phyloP scores from a whole-genome alignment of 164 flowering plant genomes.

The Kalanchoe fedtschenkoi region DNA sequence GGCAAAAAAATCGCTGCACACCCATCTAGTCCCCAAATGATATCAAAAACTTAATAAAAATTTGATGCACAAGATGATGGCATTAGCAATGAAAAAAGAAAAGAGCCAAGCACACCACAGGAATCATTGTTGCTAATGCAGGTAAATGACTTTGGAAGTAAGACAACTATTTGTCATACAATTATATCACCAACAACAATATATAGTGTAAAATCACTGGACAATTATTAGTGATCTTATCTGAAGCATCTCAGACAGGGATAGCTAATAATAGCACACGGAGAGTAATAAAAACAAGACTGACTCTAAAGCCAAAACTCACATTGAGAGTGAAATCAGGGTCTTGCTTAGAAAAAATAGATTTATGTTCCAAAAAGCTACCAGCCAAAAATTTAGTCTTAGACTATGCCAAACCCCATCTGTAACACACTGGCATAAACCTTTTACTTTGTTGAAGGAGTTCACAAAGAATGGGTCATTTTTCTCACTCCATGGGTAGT shows the following conservation, averaged over 20 bases:
- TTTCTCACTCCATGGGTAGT: too few species aligned
- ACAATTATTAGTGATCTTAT: not conserved
- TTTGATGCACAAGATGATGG: not conserved
- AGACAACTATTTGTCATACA: not conserved
- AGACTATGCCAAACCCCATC: too few species aligned
- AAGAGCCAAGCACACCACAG: constrained; percentile 5
- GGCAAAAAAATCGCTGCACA: not conserved
- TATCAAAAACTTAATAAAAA: not conserved
- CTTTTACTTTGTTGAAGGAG: too few species aligned
- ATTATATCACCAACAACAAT: not conserved
- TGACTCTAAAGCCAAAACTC: too few species aligned
- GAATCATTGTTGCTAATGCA: constrained; percentile 1
- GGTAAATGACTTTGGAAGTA: too few species aligned
- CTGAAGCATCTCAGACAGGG: not conserved
- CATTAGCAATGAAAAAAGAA: not conserved
- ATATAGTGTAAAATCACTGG: not conserved
- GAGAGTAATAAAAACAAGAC: too few species aligned
- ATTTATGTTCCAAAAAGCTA: too few species aligned
- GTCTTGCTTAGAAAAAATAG: too few species aligned
- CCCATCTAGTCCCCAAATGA: constrained; percentile 2
- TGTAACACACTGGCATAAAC: too few species aligned
- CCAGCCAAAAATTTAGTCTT: too few species aligned
- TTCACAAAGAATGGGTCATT: too few species aligned
- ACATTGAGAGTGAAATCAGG: too few species aligned
- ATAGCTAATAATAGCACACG: not conserved